Conservation (phyloP, 352 stramenopile species). For the Phytophthora nicotianae region DNA sequence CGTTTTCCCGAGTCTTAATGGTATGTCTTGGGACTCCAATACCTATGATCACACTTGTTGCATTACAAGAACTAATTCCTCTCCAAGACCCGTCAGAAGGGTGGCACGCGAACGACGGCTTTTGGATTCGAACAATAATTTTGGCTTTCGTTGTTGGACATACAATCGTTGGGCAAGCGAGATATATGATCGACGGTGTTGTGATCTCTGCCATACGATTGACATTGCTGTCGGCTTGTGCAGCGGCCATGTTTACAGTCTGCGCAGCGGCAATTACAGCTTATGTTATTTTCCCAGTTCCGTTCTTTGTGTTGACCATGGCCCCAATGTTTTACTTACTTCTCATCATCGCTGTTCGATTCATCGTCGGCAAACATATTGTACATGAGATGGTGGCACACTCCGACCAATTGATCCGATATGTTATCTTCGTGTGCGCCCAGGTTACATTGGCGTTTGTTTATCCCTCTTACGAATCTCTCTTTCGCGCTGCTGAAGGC, state of each 20-base stretch:
- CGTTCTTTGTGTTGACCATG: constrained; percentile 4
- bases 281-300: constrained; percentile 9
- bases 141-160: background rate
- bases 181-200: constrained; percentile 1
- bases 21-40: constrained; percentile 11
- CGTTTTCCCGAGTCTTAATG: background rate
- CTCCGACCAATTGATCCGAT: constrained; percentile 6
- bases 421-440: constrained; percentile 3
- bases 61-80: constrained; percentile 5
- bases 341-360: constrained; percentile 1
- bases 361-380: background rate
- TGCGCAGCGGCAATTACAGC: background rate
- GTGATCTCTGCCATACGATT: background rate
- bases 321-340: constrained; percentile 3
- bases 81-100: constrained; percentile 10
- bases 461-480: constrained; percentile 13
- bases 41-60: constrained; percentile 7
- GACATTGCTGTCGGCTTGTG: background rate
- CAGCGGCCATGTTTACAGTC: background rate
- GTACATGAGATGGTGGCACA: constrained; percentile 4
- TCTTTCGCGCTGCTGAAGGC: background rate
- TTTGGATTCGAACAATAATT: constrained; percentile 10
- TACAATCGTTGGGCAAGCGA: constrained; percentile 1
- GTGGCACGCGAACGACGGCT: constrained; percentile 10
- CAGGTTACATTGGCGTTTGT: constrained; percentile 3